Conservation (phyloP, 75 land plant genomes). For the Isoetes taiwanensis region DNA sequence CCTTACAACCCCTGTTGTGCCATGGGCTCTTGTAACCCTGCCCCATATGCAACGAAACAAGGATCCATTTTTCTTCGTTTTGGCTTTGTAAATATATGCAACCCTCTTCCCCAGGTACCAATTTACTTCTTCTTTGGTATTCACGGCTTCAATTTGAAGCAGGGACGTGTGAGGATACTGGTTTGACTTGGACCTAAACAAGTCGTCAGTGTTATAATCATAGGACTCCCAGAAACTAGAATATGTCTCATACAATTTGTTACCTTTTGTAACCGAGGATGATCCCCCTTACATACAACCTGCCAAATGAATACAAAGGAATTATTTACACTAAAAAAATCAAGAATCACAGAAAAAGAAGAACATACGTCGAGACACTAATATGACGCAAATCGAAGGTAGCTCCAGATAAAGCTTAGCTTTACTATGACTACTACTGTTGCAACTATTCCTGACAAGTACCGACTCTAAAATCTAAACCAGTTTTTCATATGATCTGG, state of each 20-base stretch:
- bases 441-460: constrained; percentile 14
- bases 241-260: too few relatives aligned
- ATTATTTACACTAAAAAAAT: too few relatives aligned
- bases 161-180: constrained; percentile 70
- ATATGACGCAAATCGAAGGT: too few relatives aligned
- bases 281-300: constrained; percentile 59
- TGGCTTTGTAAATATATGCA: too few relatives aligned
- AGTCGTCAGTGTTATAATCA: background rate
- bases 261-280: constrained; percentile 76
- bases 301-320: constrained; percentile 6
- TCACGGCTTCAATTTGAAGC: constrained; percentile 79
- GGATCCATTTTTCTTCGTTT: too few relatives aligned
- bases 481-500: background rate
- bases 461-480: background rate
- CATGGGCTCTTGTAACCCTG: constrained; percentile 72
- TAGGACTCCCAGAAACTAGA: background rate
- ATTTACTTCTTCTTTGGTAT: constrained; percentile 68
- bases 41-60: constrained; percentile 81
- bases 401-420: too few relatives aligned
- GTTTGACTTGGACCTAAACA: constrained; percentile 51
- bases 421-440: background rate
- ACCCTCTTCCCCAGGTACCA: constrained; percentile 57
- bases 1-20: constrained; percentile 86
- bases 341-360: background rate
- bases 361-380: constrained; percentile 8